Evolutionary conservation across 257 asterid species (phyloP).

Genomic region (Solanum chiquidenum): DNA sequence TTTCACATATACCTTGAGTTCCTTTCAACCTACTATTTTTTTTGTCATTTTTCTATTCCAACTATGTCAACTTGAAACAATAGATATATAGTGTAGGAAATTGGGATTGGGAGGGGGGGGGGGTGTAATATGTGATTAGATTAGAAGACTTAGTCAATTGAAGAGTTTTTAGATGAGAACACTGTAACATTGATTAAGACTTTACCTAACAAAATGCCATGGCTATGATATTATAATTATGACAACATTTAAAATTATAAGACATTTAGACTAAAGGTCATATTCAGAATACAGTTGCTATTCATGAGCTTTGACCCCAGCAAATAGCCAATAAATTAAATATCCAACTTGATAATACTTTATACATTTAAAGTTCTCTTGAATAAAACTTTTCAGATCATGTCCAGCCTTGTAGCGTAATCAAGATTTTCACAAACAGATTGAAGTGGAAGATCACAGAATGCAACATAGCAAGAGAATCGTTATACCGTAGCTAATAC

Average conservation of each 20-base stretch:
- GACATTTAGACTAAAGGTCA: not conserved
- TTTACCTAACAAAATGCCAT: slow-evolving; percentile 4
- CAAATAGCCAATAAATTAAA: slow-evolving; percentile 13
- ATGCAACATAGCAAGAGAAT: not conserved
- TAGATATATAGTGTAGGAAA: not conserved
- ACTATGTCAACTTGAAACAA: not conserved
- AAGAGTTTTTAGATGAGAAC: not conserved
- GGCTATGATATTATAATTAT: not conserved
- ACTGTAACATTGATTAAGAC: not conserved
- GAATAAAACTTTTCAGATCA: slow-evolving; percentile 3
- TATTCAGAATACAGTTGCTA: not conserved
- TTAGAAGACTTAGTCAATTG: slow-evolving; percentile 10
- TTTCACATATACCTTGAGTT: not conserved
- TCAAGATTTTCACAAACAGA: not conserved
- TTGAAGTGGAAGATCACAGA: too few species aligned
- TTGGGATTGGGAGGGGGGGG: rapidly evolving
- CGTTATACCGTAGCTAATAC: not conserved
- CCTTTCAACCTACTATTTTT: not conserved
- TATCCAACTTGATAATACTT: slow-evolving; percentile 3
- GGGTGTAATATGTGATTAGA: not conserved
- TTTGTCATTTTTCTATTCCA: not conserved
- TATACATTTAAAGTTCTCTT: not conserved
- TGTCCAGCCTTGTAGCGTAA: not conserved
- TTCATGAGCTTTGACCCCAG: slow-evolving; percentile 8
- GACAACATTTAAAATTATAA: not conserved